Base-by-base conservation (phyloP, 768 basidiomycete species). In the Ramaria sp. region DNA sequence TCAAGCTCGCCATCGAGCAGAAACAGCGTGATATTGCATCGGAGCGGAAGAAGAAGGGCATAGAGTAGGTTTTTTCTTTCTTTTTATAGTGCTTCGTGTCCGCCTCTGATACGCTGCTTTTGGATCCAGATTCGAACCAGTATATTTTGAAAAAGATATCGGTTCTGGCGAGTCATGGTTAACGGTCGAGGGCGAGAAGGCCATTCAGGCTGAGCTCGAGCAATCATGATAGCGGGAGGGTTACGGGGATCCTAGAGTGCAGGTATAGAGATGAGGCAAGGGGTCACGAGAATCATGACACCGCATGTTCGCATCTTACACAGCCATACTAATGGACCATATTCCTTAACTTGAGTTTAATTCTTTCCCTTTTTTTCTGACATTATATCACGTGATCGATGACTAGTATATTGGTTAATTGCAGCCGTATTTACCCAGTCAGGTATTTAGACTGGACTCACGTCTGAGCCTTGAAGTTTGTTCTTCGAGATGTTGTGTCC, bases 1-100 rank as follows among this genome's bases (percentile, higher is more conserved):
- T 87, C 73, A 99, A 99, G 76, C 80, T 92, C 53, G 70, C 70
- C 4, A 95, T 99, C 56, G 96, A 99, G 72, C 95, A 98, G 78
- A 80, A 68, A 66, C 96, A 98, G 75, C 74, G 96, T 51, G 93
- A 97, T 59, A 79, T 83, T 33, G 89, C 92, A 6, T 87, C 85
- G 11, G 89, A 91, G 68, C 76, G 91, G 71, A 94, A 91, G 75
- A 79, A 77, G 68, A 86, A 81, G 57, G 89, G 86, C 17, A 68
- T 80, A 31, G 77, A 80, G 90, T 95, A 65, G 9, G 34, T 3
- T 7, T 7, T 10, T 37, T 37, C 9, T 7, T 7, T 37, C 9
- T 37, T 13, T 10, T 9, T 37, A 7, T 34, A 34, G n/a, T n/a
- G 27, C 34, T 37, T 13, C 74, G 90, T 86, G 31, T 47, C 11